Evolutionary conservation across 176 grass and related monocot species (phyloP), one percentile per base, ranked within the genome.

Genomic region (Tuctoria greenei): DNA sequence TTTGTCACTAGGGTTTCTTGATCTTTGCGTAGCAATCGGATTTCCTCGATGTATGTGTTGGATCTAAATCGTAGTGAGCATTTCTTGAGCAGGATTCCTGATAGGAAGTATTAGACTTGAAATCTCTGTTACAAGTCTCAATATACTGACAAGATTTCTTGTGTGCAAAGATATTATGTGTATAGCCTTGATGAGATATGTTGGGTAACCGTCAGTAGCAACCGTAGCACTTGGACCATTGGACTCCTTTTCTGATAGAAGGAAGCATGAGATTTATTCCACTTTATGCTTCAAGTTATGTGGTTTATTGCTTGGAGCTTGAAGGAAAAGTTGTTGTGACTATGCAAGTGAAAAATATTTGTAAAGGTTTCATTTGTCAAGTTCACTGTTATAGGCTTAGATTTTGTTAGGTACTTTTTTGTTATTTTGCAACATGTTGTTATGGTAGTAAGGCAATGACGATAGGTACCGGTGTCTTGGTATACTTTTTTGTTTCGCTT

Each of bases 351-450:
- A 67, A 67, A 4, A 23, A 75, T 61, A 34, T 24, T 44, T 60
- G 21, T 46, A 49, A 13, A 43, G 37, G 41, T 24, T 44, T 39
- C 1, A 36, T 61, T 62, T 63, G 9, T 16, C 26, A 76, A 46
- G 58, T 64, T 38, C 34, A 16, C 14, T 40, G 46, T 66, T n/a
- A n/a, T 46, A 34, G 28, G 10, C 21, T 45, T 75, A 49, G 12
- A 46, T 76, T 83, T 16, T 76, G 40, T 51, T 76, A 15, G 40
- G 64, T 83, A 69, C 18, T 61, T 18, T 41, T 36, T 68, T 69
- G 41, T 60, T 4, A 4, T 83, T 57, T 59, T n/a, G 7, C 0
- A 40, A 28, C 31, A 38, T 5, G 15, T 52, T 17, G 55, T 46
- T 59, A 60, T 20, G 1, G 67, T 54, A 26, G 5, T 67, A 82